Conservation (phyloP, 1,284 basidiomycete genomes). For the Volvariella surrecta region DNA sequence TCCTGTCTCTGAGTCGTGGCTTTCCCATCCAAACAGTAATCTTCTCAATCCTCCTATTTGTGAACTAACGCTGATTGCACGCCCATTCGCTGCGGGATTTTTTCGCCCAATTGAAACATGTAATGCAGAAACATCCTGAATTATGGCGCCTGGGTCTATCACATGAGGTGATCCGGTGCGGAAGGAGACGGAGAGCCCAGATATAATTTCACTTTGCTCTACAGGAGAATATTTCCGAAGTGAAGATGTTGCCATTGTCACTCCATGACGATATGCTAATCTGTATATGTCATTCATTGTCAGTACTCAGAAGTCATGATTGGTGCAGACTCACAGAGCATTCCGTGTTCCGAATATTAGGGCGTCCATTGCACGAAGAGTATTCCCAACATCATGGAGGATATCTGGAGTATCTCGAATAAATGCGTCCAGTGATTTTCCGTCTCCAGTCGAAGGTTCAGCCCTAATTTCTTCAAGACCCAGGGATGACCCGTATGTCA, state of each 20-base stretch:
- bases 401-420: conserved; percentile 32
- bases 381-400: conserved; percentile 41
- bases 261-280: conserved; percentile 56
- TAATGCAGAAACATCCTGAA: conserved; percentile 62
- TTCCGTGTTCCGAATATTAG: conserved; percentile 65
- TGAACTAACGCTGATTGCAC: conserved; percentile 51
- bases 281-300: conserved; percentile 22
- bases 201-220: conserved; percentile 43
- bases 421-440: conserved; percentile 46
- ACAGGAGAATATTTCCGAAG: conserved; percentile 38
- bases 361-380: conserved; percentile 61
- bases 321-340: conserved; percentile 46
- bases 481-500: conserved; percentile 51
- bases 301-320: conserved; percentile 9
- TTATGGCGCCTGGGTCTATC: conserved; percentile 59
- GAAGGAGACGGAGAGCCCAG: conserved; percentile 61
- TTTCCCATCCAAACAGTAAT: conserved; percentile 41
- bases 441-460: conserved; percentile 66
- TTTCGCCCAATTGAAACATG: conserved; percentile 56
- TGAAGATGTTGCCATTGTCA: conserved; percentile 44
- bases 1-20: conserved; percentile 34
- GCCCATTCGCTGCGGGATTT: conserved; percentile 23
- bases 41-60: conserved; percentile 65
- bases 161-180: conserved; percentile 52
- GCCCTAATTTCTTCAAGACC: conserved; percentile 58